phyloP scores from a whole-genome alignment of 1,284 basidiomycete species.

The Austropuccinia psidii region DNA sequence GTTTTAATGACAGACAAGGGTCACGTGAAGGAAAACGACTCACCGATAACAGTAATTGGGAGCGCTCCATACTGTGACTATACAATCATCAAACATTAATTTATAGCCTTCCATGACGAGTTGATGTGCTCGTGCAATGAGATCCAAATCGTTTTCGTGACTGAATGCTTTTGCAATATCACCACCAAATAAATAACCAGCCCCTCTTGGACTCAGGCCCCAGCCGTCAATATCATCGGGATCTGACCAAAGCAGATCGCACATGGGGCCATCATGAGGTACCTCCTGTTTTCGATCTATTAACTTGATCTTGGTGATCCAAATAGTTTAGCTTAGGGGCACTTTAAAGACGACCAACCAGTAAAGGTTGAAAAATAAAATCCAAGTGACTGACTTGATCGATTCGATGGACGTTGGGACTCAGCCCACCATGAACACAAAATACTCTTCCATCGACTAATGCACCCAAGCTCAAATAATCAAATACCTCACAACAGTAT shows the following conservation, averaged over 20 bases:
- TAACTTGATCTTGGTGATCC: slow-evolving; percentile 64
- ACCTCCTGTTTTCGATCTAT: slow-evolving; percentile 98
- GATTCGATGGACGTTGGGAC: slow-evolving; percentile 47
- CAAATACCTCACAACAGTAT: slow-evolving; percentile 97
- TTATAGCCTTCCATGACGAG: slow-evolving; percentile 98
- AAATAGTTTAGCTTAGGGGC: not conserved
- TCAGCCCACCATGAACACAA: slow-evolving; percentile 86
- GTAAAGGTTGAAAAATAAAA: not conserved
- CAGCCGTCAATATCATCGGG: slow-evolving; percentile 91
- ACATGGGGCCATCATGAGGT: slow-evolving; percentile 99
- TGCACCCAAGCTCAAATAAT: slow-evolving; percentile 87
- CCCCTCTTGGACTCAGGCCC: slow-evolving; percentile 93
- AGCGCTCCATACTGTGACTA: slow-evolving; percentile 98
- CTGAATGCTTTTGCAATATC: slow-evolving; percentile 85
- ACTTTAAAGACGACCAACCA: not conserved
- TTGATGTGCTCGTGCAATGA: slow-evolving; percentile 94
- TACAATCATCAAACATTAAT: slow-evolving; percentile 89
- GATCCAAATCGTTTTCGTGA: slow-evolving; percentile 82
- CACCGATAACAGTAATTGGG: slow-evolving; percentile 97
- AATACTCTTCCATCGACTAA: slow-evolving; percentile 92
- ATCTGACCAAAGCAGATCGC: slow-evolving; percentile 96
- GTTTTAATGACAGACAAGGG: not conserved
- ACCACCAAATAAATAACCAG: slow-evolving; percentile 88
- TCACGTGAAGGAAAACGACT: slow-evolving; percentile 43
- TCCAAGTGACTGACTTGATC: slow-evolving; percentile 37